These are phyloP conservation scores for Venturia oleaginea DNA, from an alignment of 2,329 filamentous ascomycete genomes.

Conservation along the genomic window DNA sequence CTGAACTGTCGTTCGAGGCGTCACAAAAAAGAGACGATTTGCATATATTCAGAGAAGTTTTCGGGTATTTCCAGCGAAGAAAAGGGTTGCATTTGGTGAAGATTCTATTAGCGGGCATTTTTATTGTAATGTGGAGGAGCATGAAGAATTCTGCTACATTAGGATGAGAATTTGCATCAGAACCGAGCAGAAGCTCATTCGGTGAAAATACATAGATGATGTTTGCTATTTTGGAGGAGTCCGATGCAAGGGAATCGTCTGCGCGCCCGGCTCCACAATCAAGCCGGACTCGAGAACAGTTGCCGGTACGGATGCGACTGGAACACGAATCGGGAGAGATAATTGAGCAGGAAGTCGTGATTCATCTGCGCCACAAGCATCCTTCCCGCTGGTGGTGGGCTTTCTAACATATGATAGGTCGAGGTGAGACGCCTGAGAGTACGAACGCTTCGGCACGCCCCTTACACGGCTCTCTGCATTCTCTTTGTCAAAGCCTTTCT, in stretches of 20 bases:
- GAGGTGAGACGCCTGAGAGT: not conserved
- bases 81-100: not conserved
- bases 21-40: not conserved
- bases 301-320: not conserved
- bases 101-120: slow-evolving; percentile 1
- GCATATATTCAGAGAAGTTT: not conserved
- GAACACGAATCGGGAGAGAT: not conserved
- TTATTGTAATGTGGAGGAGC: not conserved
- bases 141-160: not conserved
- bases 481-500: not conserved
- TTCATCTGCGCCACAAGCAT: not conserved
- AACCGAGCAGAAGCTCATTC: not conserved
- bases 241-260: slow-evolving; percentile 1
- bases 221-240: not conserved
- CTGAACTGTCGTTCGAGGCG: not conserved
- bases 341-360: no score
- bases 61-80: not conserved
- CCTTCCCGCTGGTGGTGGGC: not conserved
- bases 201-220: not conserved
- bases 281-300: not conserved
- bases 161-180: not conserved
- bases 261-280: not conserved
- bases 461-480: not conserved
- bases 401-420: not conserved
- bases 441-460: slow-evolving; percentile 1